phyloP scores from a whole-genome alignment of 2,329 filamentous ascomycete species.

The Verticillium nubilum region DNA sequence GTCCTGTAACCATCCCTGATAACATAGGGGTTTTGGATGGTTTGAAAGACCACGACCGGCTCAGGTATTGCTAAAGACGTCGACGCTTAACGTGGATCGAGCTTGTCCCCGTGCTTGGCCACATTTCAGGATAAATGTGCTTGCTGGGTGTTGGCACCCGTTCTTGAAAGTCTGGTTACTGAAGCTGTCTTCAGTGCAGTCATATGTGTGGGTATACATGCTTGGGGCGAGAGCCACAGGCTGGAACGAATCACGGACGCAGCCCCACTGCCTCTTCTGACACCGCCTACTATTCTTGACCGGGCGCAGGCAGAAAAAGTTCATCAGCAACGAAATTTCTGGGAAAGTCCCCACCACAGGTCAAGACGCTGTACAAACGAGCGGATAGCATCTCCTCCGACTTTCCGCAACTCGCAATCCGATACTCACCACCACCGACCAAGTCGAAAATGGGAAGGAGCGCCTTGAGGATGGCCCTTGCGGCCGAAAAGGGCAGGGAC shows the following conservation, averaged over 20 bases:
- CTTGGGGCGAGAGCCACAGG: not conserved
- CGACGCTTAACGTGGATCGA: too few species aligned
- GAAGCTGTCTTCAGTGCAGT: too few species aligned
- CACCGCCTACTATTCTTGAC: not conserved
- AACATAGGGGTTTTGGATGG: too few species aligned
- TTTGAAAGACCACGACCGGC: too few species aligned
- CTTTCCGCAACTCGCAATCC: not conserved
- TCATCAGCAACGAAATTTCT: conserved; percentile 1
- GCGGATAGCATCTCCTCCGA: not conserved
- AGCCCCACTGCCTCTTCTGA: not conserved
- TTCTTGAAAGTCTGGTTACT: too few species aligned
- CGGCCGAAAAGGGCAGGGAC: conserved; percentile 49
- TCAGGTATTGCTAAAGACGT: too few species aligned
- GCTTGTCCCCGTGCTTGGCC: too few species aligned
- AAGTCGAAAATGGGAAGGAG: conserved; percentile 33
- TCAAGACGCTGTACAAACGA: not conserved
- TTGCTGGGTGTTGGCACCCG: too few species aligned
- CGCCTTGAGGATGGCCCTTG: conserved; percentile 49
- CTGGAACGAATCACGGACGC: not conserved
- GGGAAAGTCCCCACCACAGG: not conserved
- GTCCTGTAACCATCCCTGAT: too few species aligned
- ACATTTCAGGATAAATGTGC: too few species aligned
- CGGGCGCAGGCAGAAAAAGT: conserved; percentile 2
- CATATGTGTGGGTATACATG: too few species aligned
- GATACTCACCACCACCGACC: not conserved